A percentile compares a stretch with the other conserved stretches of the same genome.
Evolutionary conservation across 2,329 filamentous ascomycete species (phyloP).

Genomic region (Purpureocillium lavendulum): DNA sequence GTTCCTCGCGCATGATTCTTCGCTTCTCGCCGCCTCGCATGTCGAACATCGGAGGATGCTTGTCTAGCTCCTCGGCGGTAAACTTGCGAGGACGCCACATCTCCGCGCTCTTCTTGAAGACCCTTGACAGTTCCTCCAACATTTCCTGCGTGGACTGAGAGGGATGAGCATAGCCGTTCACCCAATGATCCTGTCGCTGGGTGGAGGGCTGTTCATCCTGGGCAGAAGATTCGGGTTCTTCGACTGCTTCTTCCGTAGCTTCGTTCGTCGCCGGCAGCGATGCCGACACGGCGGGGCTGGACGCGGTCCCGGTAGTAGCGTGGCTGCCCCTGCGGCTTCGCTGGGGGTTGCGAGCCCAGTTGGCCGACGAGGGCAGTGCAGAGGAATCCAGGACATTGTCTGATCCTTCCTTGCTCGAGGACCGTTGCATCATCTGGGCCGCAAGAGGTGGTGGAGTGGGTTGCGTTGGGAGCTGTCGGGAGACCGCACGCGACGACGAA

Average conservation of each 20-base stretch:
- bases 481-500: slow-evolving; percentile 42
- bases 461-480: slow-evolving; percentile 38
- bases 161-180: not conserved
- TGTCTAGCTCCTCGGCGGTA: slow-evolving; percentile 13
- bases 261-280: slow-evolving; percentile 47
- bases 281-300: slow-evolving; percentile 69
- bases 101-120: not conserved
- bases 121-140: not conserved
- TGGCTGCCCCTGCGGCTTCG: slow-evolving; percentile 67
- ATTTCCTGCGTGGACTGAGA: too few relatives aligned
- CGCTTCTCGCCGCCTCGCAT: slow-evolving; percentile 73
- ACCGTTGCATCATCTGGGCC: slow-evolving; percentile 61
- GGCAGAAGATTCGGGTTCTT: slow-evolving; percentile 19
- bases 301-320: slow-evolving; percentile 70
- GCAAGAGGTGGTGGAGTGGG: slow-evolving; percentile 30
- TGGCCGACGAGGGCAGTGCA: slow-evolving; percentile 87
- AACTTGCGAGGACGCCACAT: not conserved
- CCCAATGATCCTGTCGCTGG: too few relatives aligned
- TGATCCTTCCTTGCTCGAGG: slow-evolving; percentile 70
- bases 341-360: slow-evolving; percentile 72
- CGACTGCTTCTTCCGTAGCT: slow-evolving; percentile 34
- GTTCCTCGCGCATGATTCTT: slow-evolving; percentile 67
- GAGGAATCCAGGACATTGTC: slow-evolving; percentile 69
- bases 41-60: slow-evolving; percentile 70
- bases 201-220: too few relatives aligned